A percentile compares a stretch with the other conserved stretches of the same genome.
Evolutionary conservation across 192 early-diverging fungal species (phyloP).

Genomic region (Podila clonocystis): DNA sequence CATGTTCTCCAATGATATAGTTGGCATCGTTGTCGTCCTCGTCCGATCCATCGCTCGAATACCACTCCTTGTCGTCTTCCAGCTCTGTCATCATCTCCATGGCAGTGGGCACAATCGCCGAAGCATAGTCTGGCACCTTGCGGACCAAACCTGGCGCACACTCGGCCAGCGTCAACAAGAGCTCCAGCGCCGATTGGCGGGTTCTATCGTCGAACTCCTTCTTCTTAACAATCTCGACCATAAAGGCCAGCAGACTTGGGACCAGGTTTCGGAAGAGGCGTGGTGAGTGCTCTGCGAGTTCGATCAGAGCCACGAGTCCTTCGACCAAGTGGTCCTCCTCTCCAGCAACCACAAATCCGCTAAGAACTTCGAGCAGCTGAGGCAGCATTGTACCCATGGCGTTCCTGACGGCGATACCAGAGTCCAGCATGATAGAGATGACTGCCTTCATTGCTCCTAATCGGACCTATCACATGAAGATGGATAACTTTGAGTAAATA

Average conservation of each 20-base stretch:
- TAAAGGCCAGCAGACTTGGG: constrained; percentile 77
- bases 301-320: constrained; percentile 80
- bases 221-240: constrained; percentile 81
- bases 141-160: constrained; percentile 88
- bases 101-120: constrained; percentile 84
- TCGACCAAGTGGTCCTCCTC: constrained; percentile 80
- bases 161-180: constrained; percentile 93
- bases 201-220: constrained; percentile 82
- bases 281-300: constrained; percentile 86
- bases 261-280: constrained; percentile 87
- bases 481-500: background rate
- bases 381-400: constrained; percentile 77
- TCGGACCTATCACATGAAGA: constrained; percentile 62
- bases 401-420: constrained; percentile 63
- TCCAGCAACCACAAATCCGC: constrained; percentile 72
- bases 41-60: constrained; percentile 86
- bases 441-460: constrained; percentile 81
- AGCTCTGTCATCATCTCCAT: constrained; percentile 96
- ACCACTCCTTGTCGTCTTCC: constrained; percentile 91
- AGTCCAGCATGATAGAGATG: constrained; percentile 79
- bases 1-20: constrained; percentile 92
- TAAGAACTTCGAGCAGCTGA: constrained; percentile 84
- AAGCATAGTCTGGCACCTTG: constrained; percentile 86
- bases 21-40: constrained; percentile 92
- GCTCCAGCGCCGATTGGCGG: constrained; percentile 91